Base-by-base conservation (phyloP, 345 rosid genomes). In the Fremontodendron californicum region DNA sequence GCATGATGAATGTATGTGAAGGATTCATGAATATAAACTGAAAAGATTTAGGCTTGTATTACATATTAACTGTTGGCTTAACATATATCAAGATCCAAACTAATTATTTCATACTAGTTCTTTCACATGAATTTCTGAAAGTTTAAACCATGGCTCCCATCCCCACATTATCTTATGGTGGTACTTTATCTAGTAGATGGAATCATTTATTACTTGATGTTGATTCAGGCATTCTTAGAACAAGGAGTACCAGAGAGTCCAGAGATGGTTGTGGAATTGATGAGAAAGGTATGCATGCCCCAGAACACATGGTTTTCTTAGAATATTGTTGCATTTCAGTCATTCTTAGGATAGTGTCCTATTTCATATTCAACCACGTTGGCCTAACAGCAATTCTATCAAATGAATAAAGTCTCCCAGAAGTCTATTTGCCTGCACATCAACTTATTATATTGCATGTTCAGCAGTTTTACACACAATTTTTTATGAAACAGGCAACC, bases 1-100 rank as follows among this genome's bases (percentile, higher is more conserved):
- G 94, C 89, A 86, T 89, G 93, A 88, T 94, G 97, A 92, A 91
- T 84, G 98, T 91, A 84, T 9, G 90, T 63, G 61, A 76, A 29
- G 60, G 52, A 21, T 46, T 78, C 63, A 54, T 39, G 51, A 76
- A 57, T 46, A 6, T 27, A 60, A 75, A 42, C 12, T n/a, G 62
- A 46, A 42, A 10, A 25, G 51, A 67, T 3, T 67, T 42, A 66
- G 52, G 31, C 35, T 43, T 12, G n/a, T 42, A 23, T 43, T 25
- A 25, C n/a, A 69, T 25, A 13, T 69, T 45, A 45, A 69, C 39
- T 45, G 5, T 29, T 15, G 52, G 35, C 39, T 45, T 45, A 65
- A 21, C 4, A 3, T 65, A 27, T 25, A 29, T 61, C 15, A 12
- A 29, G 1, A 15, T 61, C 3, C 9, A 7, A 25, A 67, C 49